Conservation (phyloP, 2,329 filamentous ascomycete species). For the Harringtonia aguacate region DNA sequence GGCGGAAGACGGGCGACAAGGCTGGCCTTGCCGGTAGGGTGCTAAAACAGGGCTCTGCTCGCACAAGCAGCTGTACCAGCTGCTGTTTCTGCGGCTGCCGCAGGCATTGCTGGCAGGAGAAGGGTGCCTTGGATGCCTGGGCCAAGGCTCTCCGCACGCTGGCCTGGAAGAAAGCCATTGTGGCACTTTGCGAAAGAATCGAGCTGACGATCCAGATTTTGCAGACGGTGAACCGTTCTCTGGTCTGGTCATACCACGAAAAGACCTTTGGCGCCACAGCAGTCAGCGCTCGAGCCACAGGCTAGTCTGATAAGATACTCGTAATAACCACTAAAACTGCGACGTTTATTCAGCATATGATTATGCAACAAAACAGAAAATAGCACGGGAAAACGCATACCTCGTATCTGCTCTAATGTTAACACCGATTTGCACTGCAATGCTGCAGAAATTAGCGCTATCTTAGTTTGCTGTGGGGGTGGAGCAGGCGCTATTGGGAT, state of each 20-base stretch:
- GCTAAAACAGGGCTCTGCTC: neutral
- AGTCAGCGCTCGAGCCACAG: no score
- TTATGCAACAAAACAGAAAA: neutral
- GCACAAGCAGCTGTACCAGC: neutral
- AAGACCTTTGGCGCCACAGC: neutral
- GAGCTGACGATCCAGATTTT: no score
- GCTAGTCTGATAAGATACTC: neutral
- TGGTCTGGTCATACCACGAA: neutral
- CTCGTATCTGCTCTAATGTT: no score
- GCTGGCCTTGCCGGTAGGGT: neutral
- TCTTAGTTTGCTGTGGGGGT: no score
- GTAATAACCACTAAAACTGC: conserved; percentile 7
- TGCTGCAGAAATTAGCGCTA: no score
- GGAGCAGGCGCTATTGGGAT: no score
- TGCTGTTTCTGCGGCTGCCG: conserved; percentile 16
- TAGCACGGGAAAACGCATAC: no score
- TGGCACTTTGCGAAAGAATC: neutral
- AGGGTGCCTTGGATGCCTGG: conserved; percentile 20
- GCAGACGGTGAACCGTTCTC: neutral
- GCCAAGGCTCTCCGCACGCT: conserved; percentile 17
- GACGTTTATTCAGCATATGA: conserved; percentile 7
- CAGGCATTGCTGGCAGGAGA: conserved; percentile 40
- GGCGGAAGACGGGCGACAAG: neutral
- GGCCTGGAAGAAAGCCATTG: conserved; percentile 19
- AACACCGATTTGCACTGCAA: no score